Conservation (phyloP, 768 basidiomycete genomes). For the Leucosporidium scottii region DNA sequence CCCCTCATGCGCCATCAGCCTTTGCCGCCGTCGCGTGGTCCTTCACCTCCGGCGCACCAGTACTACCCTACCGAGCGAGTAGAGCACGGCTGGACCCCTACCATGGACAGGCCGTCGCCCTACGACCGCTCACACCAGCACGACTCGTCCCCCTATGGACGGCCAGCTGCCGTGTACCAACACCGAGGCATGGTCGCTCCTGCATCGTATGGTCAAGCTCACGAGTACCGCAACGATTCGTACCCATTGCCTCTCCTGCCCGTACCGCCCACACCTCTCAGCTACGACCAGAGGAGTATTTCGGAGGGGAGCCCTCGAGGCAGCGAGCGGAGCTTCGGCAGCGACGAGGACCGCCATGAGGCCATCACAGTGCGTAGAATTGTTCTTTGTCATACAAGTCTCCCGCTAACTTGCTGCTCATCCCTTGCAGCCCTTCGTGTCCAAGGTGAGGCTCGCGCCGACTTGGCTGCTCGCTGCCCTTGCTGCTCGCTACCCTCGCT, state of each 20-base stretch:
- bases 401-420: neutral
- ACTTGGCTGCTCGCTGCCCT: neutral
- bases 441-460: slow-evolving; percentile 7
- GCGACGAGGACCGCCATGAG: neutral
- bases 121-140: neutral
- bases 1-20: neutral
- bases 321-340: neutral
- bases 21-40: neutral
- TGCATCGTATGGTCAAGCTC: neutral
- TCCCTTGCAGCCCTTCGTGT: slow-evolving; percentile 13
- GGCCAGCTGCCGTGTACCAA: neutral
- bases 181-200: neutral
- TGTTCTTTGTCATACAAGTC: neutral
- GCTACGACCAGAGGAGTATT: neutral
- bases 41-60: neutral
- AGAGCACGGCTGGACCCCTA: neutral
- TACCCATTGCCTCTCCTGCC: neutral
- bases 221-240: neutral
- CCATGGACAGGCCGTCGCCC: neutral
- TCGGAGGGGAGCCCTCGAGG: neutral
- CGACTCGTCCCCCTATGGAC: neutral
- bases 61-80: too few relatives aligned
- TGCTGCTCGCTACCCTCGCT: neutral
- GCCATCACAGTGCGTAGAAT: neutral
- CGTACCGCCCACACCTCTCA: neutral